phyloP scores from a whole-genome alignment of 2,329 filamentous ascomycete species.

The Microcyclosporella mali region DNA sequence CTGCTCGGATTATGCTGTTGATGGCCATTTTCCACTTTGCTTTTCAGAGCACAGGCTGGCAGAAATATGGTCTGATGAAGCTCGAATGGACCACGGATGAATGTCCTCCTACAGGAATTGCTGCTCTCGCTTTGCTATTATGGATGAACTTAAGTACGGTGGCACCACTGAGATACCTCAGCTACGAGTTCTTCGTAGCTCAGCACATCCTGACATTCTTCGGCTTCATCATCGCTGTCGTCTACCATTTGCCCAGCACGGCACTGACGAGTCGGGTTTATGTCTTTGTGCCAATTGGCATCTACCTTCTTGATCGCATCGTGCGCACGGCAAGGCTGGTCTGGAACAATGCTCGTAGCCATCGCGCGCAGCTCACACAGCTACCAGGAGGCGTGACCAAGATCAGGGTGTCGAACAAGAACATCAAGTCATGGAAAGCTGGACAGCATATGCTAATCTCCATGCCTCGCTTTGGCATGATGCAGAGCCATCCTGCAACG shows the following conservation, averaged over 20 bases:
- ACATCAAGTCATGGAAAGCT: conserved; percentile 34
- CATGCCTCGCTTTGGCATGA: conserved; percentile 22
- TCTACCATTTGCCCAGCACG: conserved; percentile 31
- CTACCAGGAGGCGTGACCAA: conserved; percentile 34
- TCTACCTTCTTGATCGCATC: conserved; percentile 25
- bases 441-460: conserved; percentile 25
- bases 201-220: conserved; percentile 36
- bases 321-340: conserved; percentile 26
- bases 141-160: conserved; percentile 28
- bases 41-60: conserved; percentile 23
- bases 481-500: conserved; percentile 26
- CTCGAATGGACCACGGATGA: conserved; percentile 23
- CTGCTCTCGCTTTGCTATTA: conserved; percentile 24
- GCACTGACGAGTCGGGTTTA: conserved; percentile 25
- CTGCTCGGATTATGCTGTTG: conserved; percentile 29
- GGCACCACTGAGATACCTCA: conserved; percentile 21
- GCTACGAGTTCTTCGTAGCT: conserved; percentile 29
- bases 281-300: conserved; percentile 23
- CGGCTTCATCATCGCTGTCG: conserved; percentile 32
- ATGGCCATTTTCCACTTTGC: conserved; percentile 28
- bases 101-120: conserved; percentile 26
- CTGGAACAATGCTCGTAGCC: conserved; percentile 30
- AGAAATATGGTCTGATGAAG: conserved; percentile 18
- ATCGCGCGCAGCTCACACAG: conserved; percentile 19
- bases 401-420: conserved; percentile 30